These are phyloP conservation scores for Paraphoma chrysanthemicola DNA, from an alignment of 2,329 filamentous ascomycete species.

Conservation along the genomic window DNA sequence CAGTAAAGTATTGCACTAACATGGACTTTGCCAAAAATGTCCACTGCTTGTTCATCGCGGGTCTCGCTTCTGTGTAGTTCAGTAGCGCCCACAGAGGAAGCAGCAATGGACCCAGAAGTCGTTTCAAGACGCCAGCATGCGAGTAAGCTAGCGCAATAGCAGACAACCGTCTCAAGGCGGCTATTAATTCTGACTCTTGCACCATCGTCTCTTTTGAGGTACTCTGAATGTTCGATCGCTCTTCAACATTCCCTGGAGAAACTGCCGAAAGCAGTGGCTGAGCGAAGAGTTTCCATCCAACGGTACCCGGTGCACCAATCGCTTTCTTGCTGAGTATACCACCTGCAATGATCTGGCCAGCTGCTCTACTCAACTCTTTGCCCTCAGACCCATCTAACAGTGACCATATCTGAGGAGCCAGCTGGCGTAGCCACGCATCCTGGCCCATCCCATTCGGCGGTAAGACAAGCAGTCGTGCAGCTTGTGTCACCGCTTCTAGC, in stretches of 20 bases:
- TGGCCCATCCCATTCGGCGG: slow-evolving; percentile 63
- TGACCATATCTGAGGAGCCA: slow-evolving; percentile 66
- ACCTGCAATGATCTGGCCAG: slow-evolving; percentile 69
- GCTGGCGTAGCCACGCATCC: slow-evolving; percentile 65
- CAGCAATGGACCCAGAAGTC: slow-evolving; percentile 66
- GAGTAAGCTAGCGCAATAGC: slow-evolving; percentile 68
- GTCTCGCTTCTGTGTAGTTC: slow-evolving; percentile 55
- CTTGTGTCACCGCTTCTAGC: slow-evolving; percentile 70
- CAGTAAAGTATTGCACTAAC: slow-evolving; percentile 58
- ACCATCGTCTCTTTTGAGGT: slow-evolving; percentile 53
- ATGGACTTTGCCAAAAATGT: slow-evolving; percentile 26
- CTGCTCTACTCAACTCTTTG: slow-evolving; percentile 64
- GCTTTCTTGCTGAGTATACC: slow-evolving; percentile 70
- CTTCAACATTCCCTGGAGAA: slow-evolving; percentile 47
- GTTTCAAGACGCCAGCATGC: slow-evolving; percentile 69
- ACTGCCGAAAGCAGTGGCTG: slow-evolving; percentile 63
- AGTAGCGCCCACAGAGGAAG: slow-evolving; percentile 69
- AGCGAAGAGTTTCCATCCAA: slow-evolving; percentile 69
- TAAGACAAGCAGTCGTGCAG: slow-evolving; percentile 66
- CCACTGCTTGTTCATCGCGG: slow-evolving; percentile 37
- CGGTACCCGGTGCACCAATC: slow-evolving; percentile 67
- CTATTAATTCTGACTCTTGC: slow-evolving; percentile 55
- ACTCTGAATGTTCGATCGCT: neutral
- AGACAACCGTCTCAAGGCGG: slow-evolving; percentile 62
- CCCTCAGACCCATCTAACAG: slow-evolving; percentile 69